Evolutionary conservation across 192 early-diverging fungal genomes (phyloP).

Genomic region (Diversispora epigaea): DNA sequence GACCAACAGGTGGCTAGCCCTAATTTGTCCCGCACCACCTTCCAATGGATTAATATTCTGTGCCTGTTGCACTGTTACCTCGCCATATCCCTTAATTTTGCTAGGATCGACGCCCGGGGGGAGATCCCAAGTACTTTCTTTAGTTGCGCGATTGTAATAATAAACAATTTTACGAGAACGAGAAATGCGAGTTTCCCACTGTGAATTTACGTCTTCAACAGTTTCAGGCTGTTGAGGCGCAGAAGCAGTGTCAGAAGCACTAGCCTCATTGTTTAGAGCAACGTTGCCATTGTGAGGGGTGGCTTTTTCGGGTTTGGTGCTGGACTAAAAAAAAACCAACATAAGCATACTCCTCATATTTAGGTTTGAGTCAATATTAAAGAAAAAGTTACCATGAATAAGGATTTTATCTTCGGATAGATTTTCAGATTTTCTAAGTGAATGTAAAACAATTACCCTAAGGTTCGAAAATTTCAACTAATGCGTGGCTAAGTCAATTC

Average conservation of each 20-base stretch:
- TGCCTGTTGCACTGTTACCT: constrained; percentile 21
- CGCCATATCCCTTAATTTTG: constrained; percentile 42
- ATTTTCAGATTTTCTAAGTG: no score
- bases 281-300: background rate
- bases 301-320: no score
- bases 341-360: no score
- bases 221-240: background rate
- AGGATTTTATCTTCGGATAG: no score
- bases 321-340: no score
- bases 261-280: background rate
- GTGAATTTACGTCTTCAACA: constrained; percentile 11
- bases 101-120: constrained; percentile 51
- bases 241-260: background rate
- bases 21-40: constrained; percentile 44
- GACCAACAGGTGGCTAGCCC: constrained; percentile 88
- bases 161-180: constrained; percentile 66
- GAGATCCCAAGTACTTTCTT: constrained; percentile 75
- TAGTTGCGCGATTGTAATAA: constrained; percentile 74
- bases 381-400: no score
- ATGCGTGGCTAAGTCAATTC: no score
- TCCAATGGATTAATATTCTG: constrained; percentile 7
- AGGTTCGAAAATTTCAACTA: no score
- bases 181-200: constrained; percentile 72
- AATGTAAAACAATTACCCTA: no score
- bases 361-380: no score